Base-by-base conservation (phyloP, 345 rosid species). In the Syzygium grande region DNA sequence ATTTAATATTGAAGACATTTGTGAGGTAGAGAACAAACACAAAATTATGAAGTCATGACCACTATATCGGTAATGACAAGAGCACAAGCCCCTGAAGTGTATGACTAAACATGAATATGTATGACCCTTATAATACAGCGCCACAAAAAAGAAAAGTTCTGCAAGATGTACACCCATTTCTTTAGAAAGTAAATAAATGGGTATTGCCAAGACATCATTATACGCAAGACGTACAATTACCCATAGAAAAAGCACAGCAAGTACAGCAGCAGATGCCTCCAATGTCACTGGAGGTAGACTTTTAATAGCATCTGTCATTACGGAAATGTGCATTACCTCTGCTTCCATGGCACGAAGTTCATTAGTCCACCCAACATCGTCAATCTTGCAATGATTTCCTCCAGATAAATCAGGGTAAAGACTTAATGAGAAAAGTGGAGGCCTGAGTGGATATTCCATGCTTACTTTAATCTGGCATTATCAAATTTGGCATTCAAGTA, bases 401-500 rank as follows among this genome's bases (percentile, higher is more conserved):
- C 87, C 94, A 56, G 90, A 79, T 68, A 89, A 87, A 34, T 23
- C 84, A 79, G 90, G 63, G 88, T 58, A 87, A 59, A 95, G 92
- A 89, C 91, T 92, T 90, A 98, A 27, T 80, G 92, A 87, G 91
- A 98, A 95, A 55, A 92, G 89, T 53, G 99, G 98, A 77, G 99
- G 98, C 90, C 98, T 93, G 30, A 95, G 94, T 89, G 99, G 99
- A 92, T 95, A 95, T 93, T 98, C 99, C 94, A 90, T 91, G 94
- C 96, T 94, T 89, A 96, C 91, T 59, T 88, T 88, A 83, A 96
- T 91, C 99, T 95, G 98, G 87, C 90, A 89, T 59, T 85, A 83
- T 51, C 92, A 34, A 87, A 89, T 63, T 58, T 54, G 27, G 80
- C 79, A 88, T 65, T 73, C 51, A 58, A 59, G 55, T n/a, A 68